Percentiles rank a stretch among this genome's conserved stretches.
These are phyloP conservation scores for Malbranchea cinnamomea DNA, from an alignment of 2,329 filamentous ascomycete species.

Conservation along the genomic window DNA sequence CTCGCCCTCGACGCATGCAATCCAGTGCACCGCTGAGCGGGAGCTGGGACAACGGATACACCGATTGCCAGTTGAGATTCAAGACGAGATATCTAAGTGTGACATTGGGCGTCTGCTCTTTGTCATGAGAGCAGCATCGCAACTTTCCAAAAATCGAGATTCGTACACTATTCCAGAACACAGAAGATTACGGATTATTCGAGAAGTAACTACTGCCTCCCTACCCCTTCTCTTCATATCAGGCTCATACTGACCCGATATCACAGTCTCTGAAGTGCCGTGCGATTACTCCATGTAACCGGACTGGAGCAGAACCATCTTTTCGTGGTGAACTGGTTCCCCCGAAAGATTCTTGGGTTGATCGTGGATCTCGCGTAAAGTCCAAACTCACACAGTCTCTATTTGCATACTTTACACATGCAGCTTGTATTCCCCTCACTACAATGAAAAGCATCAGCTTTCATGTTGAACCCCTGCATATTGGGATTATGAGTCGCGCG, in stretches of 20 bases:
- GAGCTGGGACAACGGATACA: not conserved
- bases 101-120: constrained; percentile 9
- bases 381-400: constrained; percentile 5
- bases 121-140: constrained; percentile 8
- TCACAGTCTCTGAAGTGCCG: constrained; percentile 9
- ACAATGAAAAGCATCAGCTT: constrained; percentile 7
- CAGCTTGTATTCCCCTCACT: constrained; percentile 9
- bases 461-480: constrained; percentile 1
- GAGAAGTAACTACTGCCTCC: constrained; percentile 5
- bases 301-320: constrained; percentile 8
- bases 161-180: constrained; percentile 3
- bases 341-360: constrained; percentile 9
- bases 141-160: constrained; percentile 2
- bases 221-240: not conserved
- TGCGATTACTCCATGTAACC: constrained; percentile 9
- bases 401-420: constrained; percentile 7
- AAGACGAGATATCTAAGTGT: constrained; percentile 7
- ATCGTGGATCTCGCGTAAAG: constrained; percentile 6
- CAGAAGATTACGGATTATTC: constrained; percentile 6
- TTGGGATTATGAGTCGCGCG: constrained; percentile 3
- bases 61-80: constrained; percentile 6
- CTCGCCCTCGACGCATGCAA: not conserved
- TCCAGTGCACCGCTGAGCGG: not conserved
- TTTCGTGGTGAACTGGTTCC: constrained; percentile 5
- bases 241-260: constrained; percentile 2